These are phyloP conservation scores for Radiomyces spectabilis DNA, from an alignment of 192 early-diverging fungal genomes.

Conservation along the genomic window DNA sequence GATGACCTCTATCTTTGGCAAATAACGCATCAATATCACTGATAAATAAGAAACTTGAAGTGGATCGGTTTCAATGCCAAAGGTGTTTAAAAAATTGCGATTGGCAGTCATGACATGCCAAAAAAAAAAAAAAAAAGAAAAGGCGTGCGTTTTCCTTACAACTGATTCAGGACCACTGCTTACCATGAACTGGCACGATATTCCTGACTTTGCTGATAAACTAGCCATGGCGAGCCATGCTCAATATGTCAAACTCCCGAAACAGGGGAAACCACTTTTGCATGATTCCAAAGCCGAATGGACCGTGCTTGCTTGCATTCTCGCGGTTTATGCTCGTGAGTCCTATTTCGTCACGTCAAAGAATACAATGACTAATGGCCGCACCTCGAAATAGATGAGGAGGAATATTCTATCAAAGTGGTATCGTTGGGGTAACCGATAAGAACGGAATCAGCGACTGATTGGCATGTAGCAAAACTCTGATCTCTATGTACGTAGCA, in stretches of 20 bases:
- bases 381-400: background rate
- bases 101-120: too few species aligned
- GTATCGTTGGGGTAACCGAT: slow-evolving; percentile 47
- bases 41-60: too few species aligned
- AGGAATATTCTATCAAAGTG: slow-evolving; percentile 21
- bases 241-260: slow-evolving; percentile 54
- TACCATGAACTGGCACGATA: too few species aligned
- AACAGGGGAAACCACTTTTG: slow-evolving; percentile 64
- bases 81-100: too few species aligned
- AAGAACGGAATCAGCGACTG: too few species aligned
- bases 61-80: too few species aligned
- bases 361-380: background rate
- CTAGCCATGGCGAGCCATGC: slow-evolving; percentile 45
- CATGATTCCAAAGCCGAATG: slow-evolving; percentile 56
- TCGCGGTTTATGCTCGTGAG: slow-evolving; percentile 19
- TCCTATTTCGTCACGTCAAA: background rate
- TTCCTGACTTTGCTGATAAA: slow-evolving; percentile 26
- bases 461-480: background rate
- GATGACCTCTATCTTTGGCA: too few species aligned
- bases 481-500: slow-evolving; percentile 31
- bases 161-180: too few species aligned
- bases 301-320: slow-evolving; percentile 82
- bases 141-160: too few species aligned
- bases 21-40: too few species aligned
- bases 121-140: too few species aligned